These are phyloP conservation scores for Cydonia oblonga DNA, from an alignment of 331 rosid species.

Conservation along the genomic window DNA sequence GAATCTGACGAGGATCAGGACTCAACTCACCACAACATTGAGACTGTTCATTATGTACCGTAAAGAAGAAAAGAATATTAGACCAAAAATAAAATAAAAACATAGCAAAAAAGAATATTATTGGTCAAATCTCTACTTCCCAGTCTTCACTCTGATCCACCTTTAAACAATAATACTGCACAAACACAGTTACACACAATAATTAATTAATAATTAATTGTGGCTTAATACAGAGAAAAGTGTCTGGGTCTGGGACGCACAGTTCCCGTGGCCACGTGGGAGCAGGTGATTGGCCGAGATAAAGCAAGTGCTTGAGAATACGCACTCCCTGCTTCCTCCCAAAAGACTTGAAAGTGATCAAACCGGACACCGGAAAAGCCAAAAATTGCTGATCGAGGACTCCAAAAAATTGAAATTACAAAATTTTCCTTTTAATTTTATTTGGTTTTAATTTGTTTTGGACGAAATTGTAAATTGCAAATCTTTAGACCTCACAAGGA, in stretches of 20 bases:
- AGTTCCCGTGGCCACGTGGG: conserved; percentile 23
- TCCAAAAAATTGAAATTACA: neutral
- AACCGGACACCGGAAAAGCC: conserved; percentile 23
- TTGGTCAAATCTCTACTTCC: conserved; percentile 5
- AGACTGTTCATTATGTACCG: neutral
- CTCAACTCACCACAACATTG: neutral
- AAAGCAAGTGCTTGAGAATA: conserved; percentile 22
- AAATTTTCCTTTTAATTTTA: neutral
- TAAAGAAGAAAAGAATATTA: neutral
- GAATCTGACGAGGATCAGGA: rapidly evolving
- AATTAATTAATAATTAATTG: conserved; percentile 7
- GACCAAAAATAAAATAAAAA: neutral
- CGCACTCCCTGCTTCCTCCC: neutral
- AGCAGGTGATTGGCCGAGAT: neutral
- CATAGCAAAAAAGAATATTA: neutral
- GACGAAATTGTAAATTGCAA: neutral
- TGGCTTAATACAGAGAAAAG: conserved; percentile 7
- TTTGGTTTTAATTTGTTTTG: too few relatives aligned
- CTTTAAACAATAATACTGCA: neutral
- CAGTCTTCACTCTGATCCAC: neutral
- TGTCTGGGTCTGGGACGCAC: conserved; percentile 16
- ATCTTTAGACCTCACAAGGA: conserved; percentile 9
- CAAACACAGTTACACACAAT: neutral
- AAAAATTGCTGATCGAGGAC: conserved; percentile 6
- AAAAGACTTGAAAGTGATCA: conserved; percentile 22